Conservation (phyloP, 1,139 yeast species). For the Diutina neorugosa region DNA sequence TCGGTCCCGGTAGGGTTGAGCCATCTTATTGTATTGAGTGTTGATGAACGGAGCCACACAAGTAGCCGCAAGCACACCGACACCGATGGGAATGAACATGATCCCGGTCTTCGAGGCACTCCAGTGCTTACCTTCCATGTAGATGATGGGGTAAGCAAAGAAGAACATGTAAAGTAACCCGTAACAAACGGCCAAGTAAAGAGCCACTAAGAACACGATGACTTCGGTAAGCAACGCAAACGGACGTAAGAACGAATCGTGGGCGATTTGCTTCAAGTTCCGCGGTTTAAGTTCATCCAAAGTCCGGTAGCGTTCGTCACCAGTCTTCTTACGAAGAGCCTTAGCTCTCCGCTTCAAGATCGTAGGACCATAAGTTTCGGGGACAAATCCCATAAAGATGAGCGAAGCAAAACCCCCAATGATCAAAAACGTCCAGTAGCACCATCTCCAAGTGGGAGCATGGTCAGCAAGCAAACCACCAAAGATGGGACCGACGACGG, state of each 20-base stretch:
- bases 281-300: slow-evolving; percentile 34
- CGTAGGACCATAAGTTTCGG: slow-evolving; percentile 53
- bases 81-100: slow-evolving; percentile 63
- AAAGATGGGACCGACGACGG: slow-evolving; percentile 25
- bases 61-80: slow-evolving; percentile 47
- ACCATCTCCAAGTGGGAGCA: slow-evolving; percentile 65
- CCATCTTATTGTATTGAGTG: slow-evolving; percentile 42
- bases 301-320: slow-evolving; percentile 40
- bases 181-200: slow-evolving; percentile 49
- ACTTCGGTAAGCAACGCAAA: slow-evolving; percentile 34
- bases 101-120: slow-evolving; percentile 47
- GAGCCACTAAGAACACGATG: slow-evolving; percentile 44
- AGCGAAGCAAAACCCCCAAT: slow-evolving; percentile 40
- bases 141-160: slow-evolving; percentile 58
- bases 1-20: slow-evolving; percentile 33
- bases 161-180: slow-evolving; percentile 47
- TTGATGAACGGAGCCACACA: slow-evolving; percentile 45
- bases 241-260: slow-evolving; percentile 44
- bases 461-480: slow-evolving; percentile 64
- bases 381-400: slow-evolving; percentile 22
- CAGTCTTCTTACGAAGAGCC: slow-evolving; percentile 35
- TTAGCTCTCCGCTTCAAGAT: slow-evolving; percentile 1
- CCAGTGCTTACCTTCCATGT: slow-evolving; percentile 54
- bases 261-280: slow-evolving; percentile 25
- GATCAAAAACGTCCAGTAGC: slow-evolving; percentile 53